phyloP scores from a whole-genome alignment of 768 basidiomycete genomes.

The Boletus reticulatus region DNA sequence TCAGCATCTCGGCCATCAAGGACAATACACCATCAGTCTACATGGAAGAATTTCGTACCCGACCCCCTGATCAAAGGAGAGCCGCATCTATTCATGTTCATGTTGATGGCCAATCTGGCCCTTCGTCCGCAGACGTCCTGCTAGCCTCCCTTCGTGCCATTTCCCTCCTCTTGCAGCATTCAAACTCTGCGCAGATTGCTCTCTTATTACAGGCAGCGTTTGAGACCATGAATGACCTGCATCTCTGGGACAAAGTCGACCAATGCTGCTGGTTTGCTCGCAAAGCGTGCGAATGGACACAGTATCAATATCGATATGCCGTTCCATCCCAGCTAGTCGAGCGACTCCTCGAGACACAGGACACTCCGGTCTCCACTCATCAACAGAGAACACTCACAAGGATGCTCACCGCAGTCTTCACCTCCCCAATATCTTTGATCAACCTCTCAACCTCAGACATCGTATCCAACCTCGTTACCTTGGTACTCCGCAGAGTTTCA shows the following conservation, averaged over 20 bases:
- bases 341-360: conserved; percentile 62
- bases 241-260: conserved; percentile 63
- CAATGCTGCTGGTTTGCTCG: conserved; percentile 84
- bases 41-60: conserved; percentile 78
- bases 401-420: conserved; percentile 85
- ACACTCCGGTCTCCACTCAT: conserved; percentile 42
- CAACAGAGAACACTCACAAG: conserved; percentile 62
- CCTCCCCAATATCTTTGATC: conserved; percentile 75
- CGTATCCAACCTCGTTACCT: conserved; percentile 69
- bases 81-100: conserved; percentile 90
- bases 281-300: conserved; percentile 80
- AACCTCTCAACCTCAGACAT: conserved; percentile 92
- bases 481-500: conserved; percentile 69
- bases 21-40: conserved; percentile 74
- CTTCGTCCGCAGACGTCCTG: conserved; percentile 68
- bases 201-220: conserved; percentile 71
- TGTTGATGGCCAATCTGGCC: conserved; percentile 85
- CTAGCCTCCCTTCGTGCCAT: conserved; percentile 71
- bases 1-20: conserved; percentile 60
- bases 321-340: conserved; percentile 86
- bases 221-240: conserved; percentile 58
- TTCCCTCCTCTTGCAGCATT: conserved; percentile 69
- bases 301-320: conserved; percentile 91
- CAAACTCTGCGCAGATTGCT: conserved; percentile 72
- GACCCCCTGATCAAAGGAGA: conserved; percentile 75